Conservation (phyloP, 768 basidiomycete genomes). For the Russula ochroleuca region DNA sequence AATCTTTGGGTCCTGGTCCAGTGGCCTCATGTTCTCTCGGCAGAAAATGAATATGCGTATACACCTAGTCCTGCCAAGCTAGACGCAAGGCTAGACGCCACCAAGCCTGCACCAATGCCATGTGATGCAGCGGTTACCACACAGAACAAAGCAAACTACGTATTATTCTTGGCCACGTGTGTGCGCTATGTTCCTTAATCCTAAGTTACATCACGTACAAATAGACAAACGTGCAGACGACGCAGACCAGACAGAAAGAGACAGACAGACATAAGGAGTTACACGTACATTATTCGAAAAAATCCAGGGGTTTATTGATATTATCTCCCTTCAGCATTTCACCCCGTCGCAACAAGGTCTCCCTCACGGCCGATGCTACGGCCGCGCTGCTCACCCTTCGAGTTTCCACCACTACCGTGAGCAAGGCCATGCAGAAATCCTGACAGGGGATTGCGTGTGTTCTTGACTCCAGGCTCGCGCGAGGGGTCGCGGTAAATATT, state of each 20-base stretch:
- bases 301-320: not conserved
- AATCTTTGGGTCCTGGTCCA: conserved; percentile 47
- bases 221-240: not conserved
- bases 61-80: too few relatives aligned
- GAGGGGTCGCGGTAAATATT: conserved; percentile 46
- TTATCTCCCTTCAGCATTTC: not conserved
- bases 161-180: not conserved
- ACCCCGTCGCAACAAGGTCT: not conserved
- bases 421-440: conserved; percentile 22
- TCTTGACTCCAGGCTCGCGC: conserved; percentile 31
- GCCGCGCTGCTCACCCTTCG: too few relatives aligned
- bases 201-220: not conserved
- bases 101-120: too few relatives aligned
- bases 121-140: too few relatives aligned
- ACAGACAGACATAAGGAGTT: not conserved
- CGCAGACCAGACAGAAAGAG: not conserved
- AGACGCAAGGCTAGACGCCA: too few relatives aligned
- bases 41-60: conserved; percentile 34
- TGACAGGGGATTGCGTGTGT: conserved; percentile 5
- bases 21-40: conserved; percentile 30
- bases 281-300: not conserved
- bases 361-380: too few relatives aligned
- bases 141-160: not conserved
- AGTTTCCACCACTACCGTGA: too few relatives aligned
- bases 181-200: not conserved